A percentile compares a stretch with the other conserved stretches of the same genome.
These are phyloP conservation scores for Pichia sp. DNA, from an alignment of 1,139 yeast genomes.

Conservation along the genomic window DNA sequence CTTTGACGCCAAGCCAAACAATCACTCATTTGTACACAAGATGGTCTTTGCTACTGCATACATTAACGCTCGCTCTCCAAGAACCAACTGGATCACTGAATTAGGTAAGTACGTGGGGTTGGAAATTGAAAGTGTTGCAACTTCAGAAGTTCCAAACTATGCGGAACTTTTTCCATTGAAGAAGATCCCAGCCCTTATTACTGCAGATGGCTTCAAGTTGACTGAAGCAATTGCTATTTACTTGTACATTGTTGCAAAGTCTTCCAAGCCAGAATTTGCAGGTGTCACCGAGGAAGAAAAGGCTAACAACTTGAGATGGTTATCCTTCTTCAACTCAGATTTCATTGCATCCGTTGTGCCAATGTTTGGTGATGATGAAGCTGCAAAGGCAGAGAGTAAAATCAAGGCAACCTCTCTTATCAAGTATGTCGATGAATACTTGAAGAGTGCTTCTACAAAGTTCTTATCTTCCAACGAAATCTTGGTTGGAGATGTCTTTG, in stretches of 20 bases:
- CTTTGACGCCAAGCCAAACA: too few relatives aligned
- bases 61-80: too few relatives aligned
- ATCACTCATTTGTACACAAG: too few relatives aligned
- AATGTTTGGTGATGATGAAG: background rate
- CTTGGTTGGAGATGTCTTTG: background rate
- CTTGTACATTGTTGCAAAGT: conserved; percentile 21
- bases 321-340: conserved; percentile 25
- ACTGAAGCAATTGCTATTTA: conserved; percentile 25
- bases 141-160: conserved; percentile 3
- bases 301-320: conserved; percentile 25
- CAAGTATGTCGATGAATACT: background rate
- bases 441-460: background rate
- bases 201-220: conserved; percentile 22
- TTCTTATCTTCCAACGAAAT: background rate
- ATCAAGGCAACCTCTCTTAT: background rate
- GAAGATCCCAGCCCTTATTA: conserved; percentile 28
- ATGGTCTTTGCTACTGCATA: too few relatives aligned
- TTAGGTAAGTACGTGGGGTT: conserved; percentile 25
- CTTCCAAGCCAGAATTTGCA: background rate
- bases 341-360: background rate
- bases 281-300: conserved; percentile 20
- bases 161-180: conserved; percentile 25
- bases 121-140: conserved; percentile 34
- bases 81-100: conserved; percentile 16
- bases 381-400: background rate